Conservation (phyloP, 352 stramenopile genomes). For the Pythium utonaiense region DNA sequence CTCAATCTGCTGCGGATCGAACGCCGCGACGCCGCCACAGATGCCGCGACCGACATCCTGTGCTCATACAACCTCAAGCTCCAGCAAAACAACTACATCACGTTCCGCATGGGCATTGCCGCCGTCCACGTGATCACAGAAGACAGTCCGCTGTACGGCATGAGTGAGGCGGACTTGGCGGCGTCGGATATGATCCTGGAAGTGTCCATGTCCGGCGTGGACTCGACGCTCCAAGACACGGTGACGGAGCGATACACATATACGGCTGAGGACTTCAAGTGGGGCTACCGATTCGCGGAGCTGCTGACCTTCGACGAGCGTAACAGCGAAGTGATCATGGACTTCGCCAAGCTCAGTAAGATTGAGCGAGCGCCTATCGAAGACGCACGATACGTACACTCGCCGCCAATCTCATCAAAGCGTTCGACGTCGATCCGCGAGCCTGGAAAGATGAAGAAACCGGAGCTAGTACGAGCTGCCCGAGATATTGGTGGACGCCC, state of each 20-base stretch:
- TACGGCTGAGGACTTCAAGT: slow-evolving; percentile 56
- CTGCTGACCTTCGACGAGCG: slow-evolving; percentile 68
- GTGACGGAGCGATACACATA: slow-evolving; percentile 81
- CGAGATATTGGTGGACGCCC: not conserved
- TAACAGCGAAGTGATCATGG: slow-evolving; percentile 68
- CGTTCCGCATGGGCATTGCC: slow-evolving; percentile 78
- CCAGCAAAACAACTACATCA: slow-evolving; percentile 83
- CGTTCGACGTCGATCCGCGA: slow-evolving; percentile 16
- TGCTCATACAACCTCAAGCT: slow-evolving; percentile 79
- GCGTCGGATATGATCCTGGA: slow-evolving; percentile 76
- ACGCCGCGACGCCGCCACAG: slow-evolving; percentile 26
- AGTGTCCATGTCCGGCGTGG: slow-evolving; percentile 70
- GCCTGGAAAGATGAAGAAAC: slow-evolving; percentile 12
- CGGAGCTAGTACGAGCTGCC: slow-evolving; percentile 8
- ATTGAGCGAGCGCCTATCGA: slow-evolving; percentile 59
- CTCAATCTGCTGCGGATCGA: slow-evolving; percentile 78
- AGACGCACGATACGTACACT: slow-evolving; percentile 37
- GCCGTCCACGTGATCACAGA: slow-evolving; percentile 79
- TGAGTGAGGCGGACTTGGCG: slow-evolving; percentile 53
- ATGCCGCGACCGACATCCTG: slow-evolving; percentile 24
- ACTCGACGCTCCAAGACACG: slow-evolving; percentile 81
- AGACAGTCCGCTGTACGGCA: slow-evolving; percentile 56
- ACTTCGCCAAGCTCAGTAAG: slow-evolving; percentile 71
- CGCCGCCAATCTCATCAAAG: slow-evolving; percentile 3
- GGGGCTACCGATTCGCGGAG: slow-evolving; percentile 70